These are phyloP conservation scores for Malus hybrid DNA, from an alignment of 331 rosid species.

Conservation along the genomic window DNA sequence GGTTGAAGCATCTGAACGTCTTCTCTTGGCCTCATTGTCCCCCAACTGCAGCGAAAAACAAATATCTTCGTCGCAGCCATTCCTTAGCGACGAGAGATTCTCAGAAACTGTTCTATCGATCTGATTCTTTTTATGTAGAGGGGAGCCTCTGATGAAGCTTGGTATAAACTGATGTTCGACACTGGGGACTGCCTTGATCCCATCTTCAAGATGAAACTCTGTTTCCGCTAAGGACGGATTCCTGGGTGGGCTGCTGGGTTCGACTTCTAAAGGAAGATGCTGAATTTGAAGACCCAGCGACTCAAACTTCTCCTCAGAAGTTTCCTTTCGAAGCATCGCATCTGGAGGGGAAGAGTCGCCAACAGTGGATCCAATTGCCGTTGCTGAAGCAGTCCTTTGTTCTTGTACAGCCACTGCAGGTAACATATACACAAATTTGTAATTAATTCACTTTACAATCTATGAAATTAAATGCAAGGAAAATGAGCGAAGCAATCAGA, in stretches of 20 bases:
- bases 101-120: constrained; percentile 44
- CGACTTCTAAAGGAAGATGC: constrained; percentile 65
- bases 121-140: constrained; percentile 41
- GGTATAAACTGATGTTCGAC: constrained; percentile 93
- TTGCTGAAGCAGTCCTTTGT: constrained; percentile 76
- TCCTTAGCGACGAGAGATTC: constrained; percentile 69
- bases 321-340: constrained; percentile 50
- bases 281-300: constrained; percentile 81
- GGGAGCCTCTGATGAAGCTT: constrained; percentile 58
- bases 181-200: constrained; percentile 57
- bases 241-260: constrained; percentile 33
- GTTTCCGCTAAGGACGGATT: constrained; percentile 33
- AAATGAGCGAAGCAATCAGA: background rate
- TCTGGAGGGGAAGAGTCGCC: constrained; percentile 89
- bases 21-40: constrained; percentile 86
- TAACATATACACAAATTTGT: background rate
- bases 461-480: background rate
- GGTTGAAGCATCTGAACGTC: constrained; percentile 73
- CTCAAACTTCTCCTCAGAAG: constrained; percentile 70
- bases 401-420: constrained; percentile 83
- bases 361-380: constrained; percentile 71
- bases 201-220: constrained; percentile 69
- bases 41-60: constrained; percentile 86
- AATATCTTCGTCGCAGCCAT: constrained; percentile 57
- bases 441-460: background rate